Evolutionary conservation across 176 grass and related monocot genomes (phyloP), one percentile per base, ranked within the genome.

Genomic region (Oryza australiensis): DNA sequence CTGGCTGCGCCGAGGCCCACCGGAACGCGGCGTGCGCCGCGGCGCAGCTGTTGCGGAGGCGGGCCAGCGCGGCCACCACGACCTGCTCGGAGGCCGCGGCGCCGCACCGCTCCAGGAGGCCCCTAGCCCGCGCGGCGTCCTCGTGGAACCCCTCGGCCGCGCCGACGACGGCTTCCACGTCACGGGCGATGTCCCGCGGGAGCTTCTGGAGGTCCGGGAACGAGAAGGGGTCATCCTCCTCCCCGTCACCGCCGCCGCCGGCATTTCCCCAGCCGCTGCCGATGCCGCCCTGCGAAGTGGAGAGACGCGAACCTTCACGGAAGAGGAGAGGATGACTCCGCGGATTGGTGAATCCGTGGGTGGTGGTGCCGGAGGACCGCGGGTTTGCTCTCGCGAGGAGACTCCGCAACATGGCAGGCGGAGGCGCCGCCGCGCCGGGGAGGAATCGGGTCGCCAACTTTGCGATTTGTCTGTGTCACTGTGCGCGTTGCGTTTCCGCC

Each of bases 1-100:
- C 90, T 13, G 90, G 88, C 72, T 84, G 88, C 88, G 40, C 57
- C 3, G 68, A 34, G 3, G 91, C 94, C 94, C 94, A 97, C 14
- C 83, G 86, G 92, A 97, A 94, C 72, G 91, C 82, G 40, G 86
- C 87, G 65, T 92, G 87, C 45, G 94, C 92, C 9, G 86, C 77
- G 7, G 15, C 92, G 74, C 92, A 98, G 86, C 93, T 91, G 82
- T 98, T 92, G 18, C 92, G 86, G 65, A 94, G 86, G 38, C 86
- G 80, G 46, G 90, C 73, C 9, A 94, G 86, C 51, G 82, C 88
- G 16, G 85, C 82, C 48, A 72, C 88, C 41, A 94, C 90, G 67
- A 98, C 70, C 83, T 73, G 88, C 69, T 78, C 90, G 60, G 95
- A 94, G 42, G 87, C 34, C 57, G 32, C 34, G 32, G 89, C 90